These are phyloP conservation scores for Alternaria longipes DNA, from an alignment of 2,329 filamentous ascomycete genomes.

Conservation along the genomic window DNA sequence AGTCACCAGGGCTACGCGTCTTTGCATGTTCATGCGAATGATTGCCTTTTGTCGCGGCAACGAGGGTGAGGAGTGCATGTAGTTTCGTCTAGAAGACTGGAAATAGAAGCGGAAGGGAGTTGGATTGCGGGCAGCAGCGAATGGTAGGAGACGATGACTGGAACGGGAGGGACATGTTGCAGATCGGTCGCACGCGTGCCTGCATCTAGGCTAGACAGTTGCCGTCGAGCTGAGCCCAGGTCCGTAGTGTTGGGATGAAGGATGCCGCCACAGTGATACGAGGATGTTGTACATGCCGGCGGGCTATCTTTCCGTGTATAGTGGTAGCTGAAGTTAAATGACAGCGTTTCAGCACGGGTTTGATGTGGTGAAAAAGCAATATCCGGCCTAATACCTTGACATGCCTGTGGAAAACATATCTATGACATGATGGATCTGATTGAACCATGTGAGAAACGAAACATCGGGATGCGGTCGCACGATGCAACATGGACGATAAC, in stretches of 20 bases:
- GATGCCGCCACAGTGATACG: conserved; percentile 25
- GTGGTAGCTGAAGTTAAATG: conserved; percentile 1
- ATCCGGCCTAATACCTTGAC: background rate
- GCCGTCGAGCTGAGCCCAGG: conserved; percentile 27
- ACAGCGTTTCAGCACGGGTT: conserved; percentile 11
- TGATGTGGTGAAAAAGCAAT: conserved; percentile 11
- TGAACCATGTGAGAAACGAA: background rate
- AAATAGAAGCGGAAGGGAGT: conserved; percentile 27
- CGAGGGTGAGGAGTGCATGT: conserved; percentile 11
- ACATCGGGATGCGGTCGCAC: background rate
- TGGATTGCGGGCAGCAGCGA: conserved; percentile 15
- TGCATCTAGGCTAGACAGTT: conserved; percentile 18
- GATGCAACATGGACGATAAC: background rate
- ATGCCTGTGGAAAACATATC: background rate
- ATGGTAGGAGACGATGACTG: conserved; percentile 12
- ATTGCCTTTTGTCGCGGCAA: conserved; percentile 23
- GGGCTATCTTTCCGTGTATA: conserved; percentile 9
- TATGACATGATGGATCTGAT: conserved; percentile 1
- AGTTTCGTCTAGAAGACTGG: conserved; percentile 20
- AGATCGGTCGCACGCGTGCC: conserved; percentile 25
- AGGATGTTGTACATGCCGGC: conserved; percentile 13
- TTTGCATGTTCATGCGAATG: conserved; percentile 21
- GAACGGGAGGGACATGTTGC: conserved; percentile 15
- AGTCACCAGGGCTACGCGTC: conserved; percentile 17
- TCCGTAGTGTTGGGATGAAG: conserved; percentile 27